A percentile compares a stretch with the other conserved stretches of the same genome.
These are phyloP conservation scores for Pochonia chlamydosporia DNA, from an alignment of 2,329 filamentous ascomycete species.

Conservation along the genomic window DNA sequence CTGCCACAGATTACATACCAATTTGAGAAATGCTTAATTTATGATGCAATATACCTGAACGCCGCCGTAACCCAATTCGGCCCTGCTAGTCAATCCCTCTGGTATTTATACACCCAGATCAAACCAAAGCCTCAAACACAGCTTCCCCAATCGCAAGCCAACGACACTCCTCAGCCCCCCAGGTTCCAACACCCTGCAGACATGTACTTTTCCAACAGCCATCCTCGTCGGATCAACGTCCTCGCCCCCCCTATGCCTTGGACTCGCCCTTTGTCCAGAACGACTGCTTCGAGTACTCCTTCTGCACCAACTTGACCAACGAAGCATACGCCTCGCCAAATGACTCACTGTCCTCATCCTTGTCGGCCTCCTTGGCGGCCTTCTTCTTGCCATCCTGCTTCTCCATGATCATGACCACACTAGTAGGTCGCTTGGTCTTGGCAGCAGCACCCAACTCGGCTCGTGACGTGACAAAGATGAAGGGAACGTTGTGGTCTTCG, in stretches of 20 bases:
- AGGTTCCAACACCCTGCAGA: not conserved
- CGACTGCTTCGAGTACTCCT: slow-evolving; percentile 55
- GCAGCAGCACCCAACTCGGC: slow-evolving; percentile 91
- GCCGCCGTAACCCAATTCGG: slow-evolving; percentile 29
- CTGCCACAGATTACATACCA: not conserved
- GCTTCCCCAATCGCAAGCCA: not conserved
- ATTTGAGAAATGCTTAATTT: slow-evolving; percentile 4
- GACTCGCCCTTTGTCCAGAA: slow-evolving; percentile 39
- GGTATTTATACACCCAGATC: slow-evolving; percentile 31
- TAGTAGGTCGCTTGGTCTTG: slow-evolving; percentile 92
- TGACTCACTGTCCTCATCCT: slow-evolving; percentile 47
- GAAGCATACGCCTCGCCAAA: slow-evolving; percentile 60
- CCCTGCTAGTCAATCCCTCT: slow-evolving; percentile 21
- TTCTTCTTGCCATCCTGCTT: slow-evolving; percentile 43
- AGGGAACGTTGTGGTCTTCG: slow-evolving; percentile 96
- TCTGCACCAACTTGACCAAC: slow-evolving; percentile 59
- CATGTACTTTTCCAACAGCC: not conserved
- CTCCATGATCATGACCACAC: slow-evolving; percentile 83
- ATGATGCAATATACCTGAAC: slow-evolving; percentile 28
- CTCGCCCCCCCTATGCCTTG: slow-evolving; percentile 14
- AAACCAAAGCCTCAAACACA: slow-evolving; percentile 7
- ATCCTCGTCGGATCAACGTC: not conserved
- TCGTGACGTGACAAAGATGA: slow-evolving; percentile 88
- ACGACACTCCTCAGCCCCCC: not conserved
- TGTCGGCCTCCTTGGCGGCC: slow-evolving; percentile 35